Evolutionary conservation across 2,329 filamentous ascomycete genomes (phyloP).

Genomic region (Xylogone sp.): DNA sequence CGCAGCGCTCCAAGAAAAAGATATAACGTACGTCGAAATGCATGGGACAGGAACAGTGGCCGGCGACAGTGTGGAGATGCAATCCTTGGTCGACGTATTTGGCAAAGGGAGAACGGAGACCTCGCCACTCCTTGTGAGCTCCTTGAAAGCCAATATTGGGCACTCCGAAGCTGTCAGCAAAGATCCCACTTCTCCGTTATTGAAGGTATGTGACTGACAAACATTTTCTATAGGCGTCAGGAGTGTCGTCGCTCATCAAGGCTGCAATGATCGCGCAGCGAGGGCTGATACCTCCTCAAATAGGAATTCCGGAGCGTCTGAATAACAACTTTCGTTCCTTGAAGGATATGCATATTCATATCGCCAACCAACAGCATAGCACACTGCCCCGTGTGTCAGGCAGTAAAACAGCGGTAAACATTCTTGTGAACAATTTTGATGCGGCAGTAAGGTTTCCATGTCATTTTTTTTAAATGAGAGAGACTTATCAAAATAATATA

Average conservation of each 20-base stretch:
- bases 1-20: conserved; percentile 65
- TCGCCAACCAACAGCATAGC: not conserved
- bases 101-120: conserved; percentile 24
- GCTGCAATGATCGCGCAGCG: not conserved
- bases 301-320: conserved; percentile 17
- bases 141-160: conserved; percentile 7
- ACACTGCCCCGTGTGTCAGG: conserved; percentile 6
- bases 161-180: conserved; percentile 1
- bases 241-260: conserved; percentile 2
- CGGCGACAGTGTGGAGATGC: conserved; percentile 76
- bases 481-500: too few species aligned
- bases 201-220: too few species aligned
- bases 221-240: too few species aligned
- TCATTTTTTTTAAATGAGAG: too few species aligned
- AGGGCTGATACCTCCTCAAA: conserved; percentile 1
- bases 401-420: conserved; percentile 30
- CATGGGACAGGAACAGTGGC: conserved; percentile 83
- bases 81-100: conserved; percentile 62
- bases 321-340: conserved; percentile 14
- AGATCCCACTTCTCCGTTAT: not conserved
- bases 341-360: conserved; percentile 27
- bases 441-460: conserved; percentile 18
- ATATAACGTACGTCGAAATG: conserved; percentile 81
- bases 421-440: conserved; percentile 44
- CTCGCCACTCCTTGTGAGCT: conserved; percentile 3